Evolutionary conservation across 1,284 basidiomycete species (phyloP), one percentile per base, ranked within the genome.

Genomic region (Puccinia triticina): DNA sequence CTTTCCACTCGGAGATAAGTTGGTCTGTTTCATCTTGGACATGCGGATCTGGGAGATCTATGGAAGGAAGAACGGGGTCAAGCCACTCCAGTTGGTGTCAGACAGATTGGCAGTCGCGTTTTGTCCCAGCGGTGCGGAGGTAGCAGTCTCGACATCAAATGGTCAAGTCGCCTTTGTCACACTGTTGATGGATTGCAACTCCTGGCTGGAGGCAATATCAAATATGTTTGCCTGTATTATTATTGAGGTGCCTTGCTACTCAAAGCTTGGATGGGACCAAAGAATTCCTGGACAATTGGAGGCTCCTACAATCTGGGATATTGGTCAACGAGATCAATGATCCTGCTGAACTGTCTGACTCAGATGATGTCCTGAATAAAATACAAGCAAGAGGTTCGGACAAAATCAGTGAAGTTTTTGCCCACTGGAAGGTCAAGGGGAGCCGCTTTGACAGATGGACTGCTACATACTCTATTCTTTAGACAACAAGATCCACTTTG

Each of bases 201-300:
- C 23, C 91, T 99, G 82, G 96, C 96, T 0, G 97, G 96, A 29
- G 96, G 97, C 14, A 96, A 94, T 87, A 94, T 93, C 90, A 98
- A 99, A 88, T 98, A 96, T 86, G 94, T 99, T 59, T 92, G 94
- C 76, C 90, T 99, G 74, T 99, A 99, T 88, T 95, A 98, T 86
- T 92, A 95, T 7, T 90, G 91, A 32, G 95, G 96, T 85, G 94
- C 93, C 1, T 92, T 98, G 64, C 92, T 98, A 90, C 90, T 99
- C 83, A 95, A 94, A 93, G 92, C 61, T 88, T 99, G 83, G 96
- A 99, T 86, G 97, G 96, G 26, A 98, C 95, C 50, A 91, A 97
- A 88, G 97, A 99, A 88, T 93, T 96, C 87, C 88, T 99, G 85
- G 97, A 99, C 87, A 94, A 91, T 86, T 89, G 96, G 83, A 91